Evolutionary conservation across 164 flowering plant genomes (phyloP), one percentile per base, ranked within the genome.

Genomic region (Piper betle): DNA sequence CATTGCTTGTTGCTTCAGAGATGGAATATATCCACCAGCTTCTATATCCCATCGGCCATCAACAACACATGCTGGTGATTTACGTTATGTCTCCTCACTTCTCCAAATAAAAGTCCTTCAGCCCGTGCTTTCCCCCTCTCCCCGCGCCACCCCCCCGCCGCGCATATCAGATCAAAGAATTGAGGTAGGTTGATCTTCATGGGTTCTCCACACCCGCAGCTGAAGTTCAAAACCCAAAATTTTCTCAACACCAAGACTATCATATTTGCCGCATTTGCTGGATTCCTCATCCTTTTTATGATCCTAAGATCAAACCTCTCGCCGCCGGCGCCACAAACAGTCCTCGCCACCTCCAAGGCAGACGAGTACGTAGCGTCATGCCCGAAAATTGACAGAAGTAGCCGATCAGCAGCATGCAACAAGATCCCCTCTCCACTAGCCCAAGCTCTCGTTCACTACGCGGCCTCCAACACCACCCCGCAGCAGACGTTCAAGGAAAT

Each of bases 401-500:
- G n/a, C n/a, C n/a, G n/a, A n/a, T 48, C 69, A 18, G 50, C 69
- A n/a, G 18, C 71, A 3, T 82, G 87, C 79, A 71, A 57, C 61
- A 86, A 84, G 67, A 76, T 81, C 59, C 86, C 93, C 16, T 59
- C 79, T 4, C 57, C 84, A 11, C 52, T 82, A 19, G 74, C 78
- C 46, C 73, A 80, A 55, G 74, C 80, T 7, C 65, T 84, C 60
- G 65, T 83, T 39, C 91, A 81, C 70, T 87, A 83, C 78, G 25
- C 86, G 39, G 82, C 95, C 52, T 75, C 88, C 62, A 75, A 70
- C 67, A 77, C 78, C 59, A 84, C 86, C 40, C 96, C 96, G 15
- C 96, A 87, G 46, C 96, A 87, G 58, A 82, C 91, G 6, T 68
- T 68, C n/a, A 66, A 56, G 11, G 96, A 87, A 66, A 81, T 87